Base-by-base conservation (phyloP, 2,329 filamentous ascomycete genomes). In the Magnaporthiopsis poae region DNA sequence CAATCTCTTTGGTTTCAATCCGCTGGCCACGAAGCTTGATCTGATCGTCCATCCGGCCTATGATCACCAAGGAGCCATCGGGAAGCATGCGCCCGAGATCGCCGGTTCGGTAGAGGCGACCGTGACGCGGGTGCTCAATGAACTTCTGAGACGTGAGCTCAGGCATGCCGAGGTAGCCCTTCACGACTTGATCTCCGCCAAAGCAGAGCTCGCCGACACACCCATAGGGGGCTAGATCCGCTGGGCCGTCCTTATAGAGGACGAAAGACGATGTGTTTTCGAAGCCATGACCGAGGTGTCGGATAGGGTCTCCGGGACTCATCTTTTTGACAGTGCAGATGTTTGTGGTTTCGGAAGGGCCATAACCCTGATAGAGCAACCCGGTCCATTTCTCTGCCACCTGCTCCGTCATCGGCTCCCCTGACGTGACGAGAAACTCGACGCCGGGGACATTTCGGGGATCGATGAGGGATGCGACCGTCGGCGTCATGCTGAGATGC, bases 291-390 rank as follows among this genome's bases (percentile, higher is more conserved):
- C 93, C 93, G n/a, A 96, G 86, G 70, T 93, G 92, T 68, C 88
- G 88, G 64, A 90, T 85, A 27, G 83, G 77, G 71, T 92, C 86
- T 0, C 79, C 76, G 0, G 71, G 70, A 0, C 78, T 76, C 73
- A 94, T 87, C 59, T 83, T 80, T 68, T 88, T 88, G 11, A 94
- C 84, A 0, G 90, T 92, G 76, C 91, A 96, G 27, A 96, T 92
- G 70, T 96, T 96, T 1, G 91, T 96, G 0, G 90, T 92, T 75
- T 96, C 92, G 0, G 90, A 91, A 0, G 92, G 91, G 0, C 91
- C 91, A 69, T 96, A 96, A 0, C 88, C 92, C 79, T 95, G 89
- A 74, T 88, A 92, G 0, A 96, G 80, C 18, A 87, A 83, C 59
- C 79, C 81, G 0, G 81, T 82, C 93, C 93, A 96, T 46, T 81